A percentile compares a stretch with the other conserved stretches of the same genome.
These are phyloP conservation scores for Schrenkiella parvula DNA, from an alignment of 345 rosid species.

Conservation along the genomic window DNA sequence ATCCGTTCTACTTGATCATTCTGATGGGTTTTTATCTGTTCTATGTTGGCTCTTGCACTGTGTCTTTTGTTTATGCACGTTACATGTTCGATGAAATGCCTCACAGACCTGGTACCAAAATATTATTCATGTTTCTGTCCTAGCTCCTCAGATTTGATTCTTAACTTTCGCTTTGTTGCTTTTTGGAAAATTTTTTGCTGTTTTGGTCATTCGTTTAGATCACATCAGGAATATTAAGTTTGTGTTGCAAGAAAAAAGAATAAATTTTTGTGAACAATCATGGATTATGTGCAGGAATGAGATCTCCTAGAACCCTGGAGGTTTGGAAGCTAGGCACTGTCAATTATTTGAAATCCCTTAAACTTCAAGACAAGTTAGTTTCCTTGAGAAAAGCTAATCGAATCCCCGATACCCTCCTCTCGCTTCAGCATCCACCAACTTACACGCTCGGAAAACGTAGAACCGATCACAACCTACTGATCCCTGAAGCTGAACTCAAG, in stretches of 20 bases:
- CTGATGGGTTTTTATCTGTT: not conserved
- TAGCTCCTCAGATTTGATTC: not conserved
- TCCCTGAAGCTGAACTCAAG: conserved; percentile 57
- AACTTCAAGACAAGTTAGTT: conserved; percentile 68
- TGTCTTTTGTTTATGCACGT: not conserved
- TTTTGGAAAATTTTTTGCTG: not conserved
- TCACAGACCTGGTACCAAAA: conserved; percentile 4
- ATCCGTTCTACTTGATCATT: not conserved
- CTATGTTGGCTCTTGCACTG: fast-evolving
- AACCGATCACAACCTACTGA: conserved; percentile 73
- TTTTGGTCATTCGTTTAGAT: not conserved
- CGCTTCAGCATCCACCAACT: conserved; percentile 83
- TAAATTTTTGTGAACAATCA: too few species aligned
- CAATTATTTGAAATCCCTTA: conserved; percentile 70
- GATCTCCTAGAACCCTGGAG: conserved; percentile 48
- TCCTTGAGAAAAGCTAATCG: conserved; percentile 48
- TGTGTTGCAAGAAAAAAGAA: not conserved
- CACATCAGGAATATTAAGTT: not conserved
- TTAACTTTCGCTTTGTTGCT: not conserved
- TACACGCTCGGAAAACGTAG: conserved; percentile 76
- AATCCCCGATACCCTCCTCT: conserved; percentile 63
- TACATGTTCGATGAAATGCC: conserved; percentile 31
- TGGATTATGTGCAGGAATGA: conserved; percentile 48
- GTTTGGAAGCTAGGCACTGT: conserved; percentile 76
- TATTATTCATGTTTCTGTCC: not conserved